A percentile compares a stretch with the other conserved stretches of the same genome.
These are phyloP conservation scores for Piper betle DNA, from an alignment of 164 flowering plant species.

Conservation along the genomic window DNA sequence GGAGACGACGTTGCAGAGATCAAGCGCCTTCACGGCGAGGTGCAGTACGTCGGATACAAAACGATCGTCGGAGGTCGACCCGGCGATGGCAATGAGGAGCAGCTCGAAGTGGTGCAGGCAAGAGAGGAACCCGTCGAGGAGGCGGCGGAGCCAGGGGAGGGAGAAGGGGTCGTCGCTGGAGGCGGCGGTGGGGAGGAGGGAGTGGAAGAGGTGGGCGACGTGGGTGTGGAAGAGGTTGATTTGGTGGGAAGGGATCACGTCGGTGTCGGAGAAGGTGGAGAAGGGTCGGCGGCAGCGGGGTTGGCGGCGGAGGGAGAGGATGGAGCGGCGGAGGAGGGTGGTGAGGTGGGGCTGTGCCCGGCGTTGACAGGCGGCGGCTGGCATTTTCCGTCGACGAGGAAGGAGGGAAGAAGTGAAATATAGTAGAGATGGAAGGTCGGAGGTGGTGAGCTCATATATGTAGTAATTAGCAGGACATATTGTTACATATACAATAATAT, in stretches of 20 bases:
- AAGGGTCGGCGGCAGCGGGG: no score
- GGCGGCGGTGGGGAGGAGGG: slow-evolving; percentile 8
- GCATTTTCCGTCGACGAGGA: slow-evolving; percentile 40
- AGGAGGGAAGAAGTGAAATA: slow-evolving; percentile 32
- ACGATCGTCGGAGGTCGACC: background rate
- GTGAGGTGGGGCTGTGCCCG: slow-evolving; percentile 51
- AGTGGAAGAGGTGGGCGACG: background rate
- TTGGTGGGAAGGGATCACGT: slow-evolving; percentile 15
- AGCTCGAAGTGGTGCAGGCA: slow-evolving; percentile 38
- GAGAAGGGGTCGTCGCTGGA: slow-evolving; percentile 44
- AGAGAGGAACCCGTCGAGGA: slow-evolving; percentile 22
- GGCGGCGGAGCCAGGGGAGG: slow-evolving; percentile 34
- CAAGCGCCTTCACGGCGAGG: slow-evolving; percentile 49
- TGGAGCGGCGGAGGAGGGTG: slow-evolving; percentile 44
- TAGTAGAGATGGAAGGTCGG: slow-evolving; percentile 43
- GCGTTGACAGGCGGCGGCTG: slow-evolving; percentile 42
- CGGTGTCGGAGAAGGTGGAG: no score
- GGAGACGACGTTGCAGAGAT: slow-evolving; percentile 45
- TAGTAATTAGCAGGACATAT: no score
- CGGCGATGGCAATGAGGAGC: background rate
- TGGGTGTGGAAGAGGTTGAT: slow-evolving; percentile 48
- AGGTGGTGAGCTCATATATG: no score
- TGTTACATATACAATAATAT: no score
- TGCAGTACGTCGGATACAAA: slow-evolving; percentile 33
- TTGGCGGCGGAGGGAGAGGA: background rate